Base-by-base conservation (phyloP, 202 grass and related monocot genomes). In the Elaeis oleifera region DNA sequence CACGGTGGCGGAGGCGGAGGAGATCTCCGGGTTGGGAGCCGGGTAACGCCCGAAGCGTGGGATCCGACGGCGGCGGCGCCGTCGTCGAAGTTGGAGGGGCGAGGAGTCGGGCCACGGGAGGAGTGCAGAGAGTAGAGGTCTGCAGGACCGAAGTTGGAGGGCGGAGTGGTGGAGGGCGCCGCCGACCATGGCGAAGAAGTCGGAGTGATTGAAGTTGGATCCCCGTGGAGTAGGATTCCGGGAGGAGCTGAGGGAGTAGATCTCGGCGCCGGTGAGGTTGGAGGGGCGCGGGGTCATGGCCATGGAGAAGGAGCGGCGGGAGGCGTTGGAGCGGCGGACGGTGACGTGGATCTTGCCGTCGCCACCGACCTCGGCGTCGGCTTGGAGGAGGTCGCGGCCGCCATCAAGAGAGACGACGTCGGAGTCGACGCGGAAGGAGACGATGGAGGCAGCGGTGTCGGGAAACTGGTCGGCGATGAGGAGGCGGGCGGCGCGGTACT, bases 231-330 rank as follows among this genome's bases (percentile, higher is more conserved):
- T 96, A 22, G 85, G 84, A 61, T 91, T 85, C 52, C 72, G 69
- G 24, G 81, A 90, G 26, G 81, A 89, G 71, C 80, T 96, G 27
- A 90, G 53, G 13, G 90, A 96, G 83, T 90, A 96, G 1, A 90
- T 90, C 78, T 96, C 90, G 13, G 90, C 90, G 21, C 90, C 90
- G 3, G 90, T 90, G 70, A 96, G 90, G 74, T 96, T 88, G 0
- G 90, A 96, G 15, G 78, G 86, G 15, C 90, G 90, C 62, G 90
- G 86, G 14, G 90, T 95, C 69, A 58, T 65, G 36, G 36, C 36
- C 74, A 84, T 3, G 26, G 68, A 67, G 26, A 80, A 28, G 15
- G 92, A 89, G 20, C 72, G 73, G 16, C 88, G 59, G 60, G 94
- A 97, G 53, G 56, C 88, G 1, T 84, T 92, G 20, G 94, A 97